Conservation (phyloP, 148 eudicot species). For the Mesembryanthemum crystallinum region DNA sequence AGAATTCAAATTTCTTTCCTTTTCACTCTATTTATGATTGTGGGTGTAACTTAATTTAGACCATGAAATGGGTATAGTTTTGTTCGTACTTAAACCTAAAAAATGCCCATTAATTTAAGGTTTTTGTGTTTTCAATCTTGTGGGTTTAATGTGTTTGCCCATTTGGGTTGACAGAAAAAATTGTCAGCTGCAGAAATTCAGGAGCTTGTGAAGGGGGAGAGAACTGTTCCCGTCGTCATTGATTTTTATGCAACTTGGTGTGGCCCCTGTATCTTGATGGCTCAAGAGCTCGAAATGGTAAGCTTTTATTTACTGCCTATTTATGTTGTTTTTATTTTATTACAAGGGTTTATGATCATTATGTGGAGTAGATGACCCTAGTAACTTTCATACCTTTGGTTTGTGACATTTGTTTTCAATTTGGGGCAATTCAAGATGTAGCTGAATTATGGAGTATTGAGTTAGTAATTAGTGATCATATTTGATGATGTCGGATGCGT, state of each 20-base stretch:
- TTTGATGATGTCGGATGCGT: background rate
- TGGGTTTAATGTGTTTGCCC: background rate
- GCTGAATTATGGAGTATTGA: background rate
- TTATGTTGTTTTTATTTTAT: background rate
- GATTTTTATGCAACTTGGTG: conserved; percentile 99
- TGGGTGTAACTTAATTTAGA: background rate
- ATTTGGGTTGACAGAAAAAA: conserved; percentile 62
- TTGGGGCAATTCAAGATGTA: background rate
- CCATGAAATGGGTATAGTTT: no score
- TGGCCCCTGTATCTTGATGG: conserved; percentile 96
- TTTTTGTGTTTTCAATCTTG: background rate
- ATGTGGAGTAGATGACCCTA: background rate
- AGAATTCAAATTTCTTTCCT: conserved; percentile 8
- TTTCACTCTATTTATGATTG: background rate
- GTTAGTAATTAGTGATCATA: no score
- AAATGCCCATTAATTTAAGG: background rate
- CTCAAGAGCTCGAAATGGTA: conserved; percentile 98
- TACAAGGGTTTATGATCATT: background rate
- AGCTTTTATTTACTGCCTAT: background rate
- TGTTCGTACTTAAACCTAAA: no score
- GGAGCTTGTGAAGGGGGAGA: conserved; percentile 86
- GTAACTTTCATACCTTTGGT: background rate
- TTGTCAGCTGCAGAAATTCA: conserved; percentile 70
- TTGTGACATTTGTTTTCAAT: background rate
- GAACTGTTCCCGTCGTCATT: conserved; percentile 71